Evolutionary conservation across 257 asterid species (phyloP), one percentile per base, ranked within the genome.

Genomic region (Henckelia pumila): DNA sequence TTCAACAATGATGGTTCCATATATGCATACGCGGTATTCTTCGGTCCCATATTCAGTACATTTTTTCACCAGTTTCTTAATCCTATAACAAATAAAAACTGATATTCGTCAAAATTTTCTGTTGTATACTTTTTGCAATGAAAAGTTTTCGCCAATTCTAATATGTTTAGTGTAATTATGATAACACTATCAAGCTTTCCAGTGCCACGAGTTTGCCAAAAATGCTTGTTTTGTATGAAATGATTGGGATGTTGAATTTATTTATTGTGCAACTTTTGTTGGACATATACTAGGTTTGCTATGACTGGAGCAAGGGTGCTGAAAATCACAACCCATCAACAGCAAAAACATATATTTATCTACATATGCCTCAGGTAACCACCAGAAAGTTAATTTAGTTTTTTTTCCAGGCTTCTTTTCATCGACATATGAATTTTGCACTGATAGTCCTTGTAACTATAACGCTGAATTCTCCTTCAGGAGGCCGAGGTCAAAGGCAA

Each of bases 291-390:
- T 74, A 89, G 97, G 96, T 88, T 47, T 90, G 99, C 64, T 86
- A 90, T 67, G 99, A 93, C 79, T 93, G 99, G 99, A 81, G 96
- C 87, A 93, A 93, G 87, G 98, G 97, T 60, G 98, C 98, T 52
- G 98, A 93, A 78, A 93, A 93, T 70, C 96, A 90, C 71, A 93
- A 90, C 75, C 99, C 99, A 52, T 76, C 95, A 30, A 84, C 88
- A 44, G 95, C 97, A 59, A 93, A 90, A 82, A 71, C 89, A 24
- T 5, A 73, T 22, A 93, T 93, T 29, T 84, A 72, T 79, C 84
- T 90, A 25, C 99, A 93, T 80, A 76, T 68, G 52, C 92, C 97
- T 14, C 97, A 82, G 99, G 95, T 93, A 75, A 5, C 5, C 25
- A 47, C 8, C 17, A 28, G 7, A 13, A 29, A 64, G 21, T 29